Conservation (phyloP, 345 rosid species). For the Psidium guajava region DNA sequence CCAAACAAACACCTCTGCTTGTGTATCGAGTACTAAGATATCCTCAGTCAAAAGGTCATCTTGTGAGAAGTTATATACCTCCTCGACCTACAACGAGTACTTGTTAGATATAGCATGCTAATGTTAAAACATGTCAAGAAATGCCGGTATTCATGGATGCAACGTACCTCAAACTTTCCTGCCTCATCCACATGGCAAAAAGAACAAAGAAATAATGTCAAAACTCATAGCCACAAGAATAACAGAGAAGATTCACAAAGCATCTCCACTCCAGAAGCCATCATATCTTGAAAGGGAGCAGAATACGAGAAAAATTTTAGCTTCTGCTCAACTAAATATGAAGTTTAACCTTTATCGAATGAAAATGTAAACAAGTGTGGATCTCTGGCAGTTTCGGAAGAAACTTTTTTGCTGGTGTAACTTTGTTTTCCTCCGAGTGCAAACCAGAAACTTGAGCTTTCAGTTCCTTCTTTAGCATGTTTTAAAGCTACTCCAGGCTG, state of each 20-base stretch:
- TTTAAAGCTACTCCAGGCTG: conserved; percentile 83
- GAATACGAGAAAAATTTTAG: neutral
- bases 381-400: conserved; percentile 59
- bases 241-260: neutral
- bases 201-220: neutral
- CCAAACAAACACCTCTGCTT: conserved; percentile 95
- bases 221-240: neutral
- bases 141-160: neutral
- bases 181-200: conserved; percentile 16
- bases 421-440: conserved; percentile 94
- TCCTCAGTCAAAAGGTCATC: conserved; percentile 96
- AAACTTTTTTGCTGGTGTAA: conserved; percentile 59
- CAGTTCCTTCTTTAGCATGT: conserved; percentile 92
- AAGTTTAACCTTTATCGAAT: conserved; percentile 49
- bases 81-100: conserved; percentile 55
- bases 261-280: neutral
- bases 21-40: conserved; percentile 77
- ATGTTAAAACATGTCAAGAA: neutral
- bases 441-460: conserved; percentile 86
- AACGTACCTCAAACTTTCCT: conserved; percentile 94
- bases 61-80: conserved; percentile 81
- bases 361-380: conserved; percentile 81
- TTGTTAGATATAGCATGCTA: neutral
- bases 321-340: neutral
- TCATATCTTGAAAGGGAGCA: neutral